Evolutionary conservation across 1,284 basidiomycete species (phyloP), one percentile per base, ranked within the genome.

Genomic region (Porodaedalea pini): DNA sequence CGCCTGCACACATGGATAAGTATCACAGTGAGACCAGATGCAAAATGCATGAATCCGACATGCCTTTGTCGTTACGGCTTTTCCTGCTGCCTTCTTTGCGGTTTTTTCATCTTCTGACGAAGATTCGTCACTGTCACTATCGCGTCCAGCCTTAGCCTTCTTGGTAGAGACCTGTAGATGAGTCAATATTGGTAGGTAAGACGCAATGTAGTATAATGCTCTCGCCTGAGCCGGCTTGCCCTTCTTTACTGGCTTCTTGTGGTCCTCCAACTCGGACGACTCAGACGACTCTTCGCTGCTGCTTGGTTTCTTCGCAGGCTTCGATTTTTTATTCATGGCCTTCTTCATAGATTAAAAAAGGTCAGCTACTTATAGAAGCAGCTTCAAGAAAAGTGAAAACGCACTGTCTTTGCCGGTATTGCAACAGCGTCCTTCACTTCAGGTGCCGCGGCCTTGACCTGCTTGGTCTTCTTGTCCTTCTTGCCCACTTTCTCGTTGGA

Each of bases 401-500:
- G 39, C 32, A 47, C 43, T 61, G 66, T 70, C 65, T 74, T 74
- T 34, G 59, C 62, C 61, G 19, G 21, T 44, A 69, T 68, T 5
- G 63, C 61, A 66, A 56, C 58, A 65, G 63, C 66, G 67, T 62
- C 59, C 37, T 62, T 63, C 29, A 61, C 57, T 19, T 55, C 53
- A 29, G 61, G 39, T 13, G 63, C 58, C 6, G 63, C 57, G 23
- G 62, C 49, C 57, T 62, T 62, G 43, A 59, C 51, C 34, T 43
- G 32, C 51, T 69, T 70, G 48, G 61, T 58, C 60, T 75, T 75
- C 44, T 70, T 69, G 39, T 66, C 69, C 66, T 71, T 72, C 65
- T 75, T 76, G 59, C 70, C 71, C 57, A 67, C 61, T 49, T 73
- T 72, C 47, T 68, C 66, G 61, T 72, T 69, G 45, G 67, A 51